Evolutionary conservation across 805 yeast genomes (phyloP).

Genomic region (Pichia scutulata): DNA sequence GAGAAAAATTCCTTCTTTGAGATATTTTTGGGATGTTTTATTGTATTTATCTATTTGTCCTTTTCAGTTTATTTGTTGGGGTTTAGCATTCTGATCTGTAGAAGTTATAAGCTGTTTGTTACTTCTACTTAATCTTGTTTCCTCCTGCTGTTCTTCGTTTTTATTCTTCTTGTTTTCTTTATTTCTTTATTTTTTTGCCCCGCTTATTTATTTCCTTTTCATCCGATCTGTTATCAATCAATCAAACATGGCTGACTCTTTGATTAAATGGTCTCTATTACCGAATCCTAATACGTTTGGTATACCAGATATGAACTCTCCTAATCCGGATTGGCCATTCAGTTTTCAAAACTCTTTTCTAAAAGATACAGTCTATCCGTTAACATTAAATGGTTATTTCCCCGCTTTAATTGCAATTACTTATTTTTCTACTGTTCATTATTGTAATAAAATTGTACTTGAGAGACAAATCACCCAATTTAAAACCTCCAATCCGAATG

Average conservation of each 20-base stretch:
- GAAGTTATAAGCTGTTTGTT: too few relatives aligned
- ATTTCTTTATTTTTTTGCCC: background rate
- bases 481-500: slow-evolving; percentile 21
- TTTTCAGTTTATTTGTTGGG: background rate
- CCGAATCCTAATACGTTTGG: slow-evolving; percentile 23
- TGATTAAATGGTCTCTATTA: slow-evolving; percentile 17
- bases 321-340: slow-evolving; percentile 25
- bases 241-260: slow-evolving; percentile 15
- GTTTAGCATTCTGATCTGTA: background rate
- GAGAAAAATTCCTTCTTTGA: background rate
- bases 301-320: slow-evolving; percentile 19
- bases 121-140: too few relatives aligned
- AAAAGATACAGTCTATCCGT: slow-evolving; percentile 29
- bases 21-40: too few relatives aligned
- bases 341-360: slow-evolving; percentile 16
- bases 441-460: slow-evolving; percentile 39
- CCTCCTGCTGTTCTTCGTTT: background rate
- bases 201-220: too few relatives aligned
- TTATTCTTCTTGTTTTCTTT: background rate
- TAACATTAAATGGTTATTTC: slow-evolving; percentile 41
- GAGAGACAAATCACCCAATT: slow-evolving; percentile 36
- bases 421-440: slow-evolving; percentile 53
- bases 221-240: background rate
- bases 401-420: slow-evolving; percentile 51
- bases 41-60: background rate